Base-by-base conservation (phyloP, 2,329 filamentous ascomycete genomes). In the Alternaria burnsii region DNA sequence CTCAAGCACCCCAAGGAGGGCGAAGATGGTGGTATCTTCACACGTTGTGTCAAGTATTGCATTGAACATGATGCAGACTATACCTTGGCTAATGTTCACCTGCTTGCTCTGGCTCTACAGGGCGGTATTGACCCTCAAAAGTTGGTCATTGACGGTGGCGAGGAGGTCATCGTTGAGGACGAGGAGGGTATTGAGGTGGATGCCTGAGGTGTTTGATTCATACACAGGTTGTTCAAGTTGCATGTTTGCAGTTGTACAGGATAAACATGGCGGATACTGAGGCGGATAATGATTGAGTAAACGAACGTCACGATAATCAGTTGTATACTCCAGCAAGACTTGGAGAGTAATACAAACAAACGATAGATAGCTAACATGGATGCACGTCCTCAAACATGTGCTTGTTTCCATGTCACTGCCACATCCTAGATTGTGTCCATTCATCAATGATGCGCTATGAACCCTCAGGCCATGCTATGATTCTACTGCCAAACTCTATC, bases 1-100 rank as follows among this genome's bases (percentile, higher is more conserved):
- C 68, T 57, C 20, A 66, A 69, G 28, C 58, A 71, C 32, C 72
- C 75, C 0, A 10, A 44, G 4, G 58, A 46, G 3, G 58, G 58
- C 0, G 48, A 53, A 1, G 59, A 62, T 2, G 65, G 53, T 6
- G 73, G 74, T 2, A 67, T 73, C n/a, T 76, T 77, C 55, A 75
- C 72, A 0, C 22, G 53, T 0, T 74, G 72, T 24, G 69, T 76
- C 1, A 56, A 67, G 36, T 74, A 65, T 42, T 75, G 72, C 38
- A 44, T 59, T 1, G 65, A 71, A 30, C 55, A 66, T 3, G 11
- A 68, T 3, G 64, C 58, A 0, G 16, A 34, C 0, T 71, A 66
- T 34, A 69, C 61, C 4, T 34, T 71, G 14, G 48, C 47, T 3
- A 67, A 67, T 16, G 66, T 67, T 4, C 52, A 47, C 4, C 14